Evolutionary conservation across 345 rosid species (phyloP).

Genomic region (Luvunga scandens): DNA sequence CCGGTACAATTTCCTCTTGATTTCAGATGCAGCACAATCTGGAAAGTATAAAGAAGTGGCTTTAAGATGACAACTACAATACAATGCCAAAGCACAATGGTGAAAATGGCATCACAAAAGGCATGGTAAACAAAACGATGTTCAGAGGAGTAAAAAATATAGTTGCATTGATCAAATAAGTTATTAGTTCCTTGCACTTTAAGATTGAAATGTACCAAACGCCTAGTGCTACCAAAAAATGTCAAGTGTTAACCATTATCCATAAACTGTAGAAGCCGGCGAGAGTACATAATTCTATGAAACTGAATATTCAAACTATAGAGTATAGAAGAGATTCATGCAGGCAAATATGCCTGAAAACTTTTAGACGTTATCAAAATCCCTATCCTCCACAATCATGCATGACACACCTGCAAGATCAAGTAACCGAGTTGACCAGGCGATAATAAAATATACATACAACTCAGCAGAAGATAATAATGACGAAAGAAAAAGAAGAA

Average conservation of each 20-base stretch:
- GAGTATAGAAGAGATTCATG: neutral
- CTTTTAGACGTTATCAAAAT: constrained; percentile 6
- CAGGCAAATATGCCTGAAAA: constrained; percentile 10
- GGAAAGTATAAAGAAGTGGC: constrained; percentile 18
- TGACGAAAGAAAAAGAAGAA: neutral
- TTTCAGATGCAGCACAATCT: constrained; percentile 30
- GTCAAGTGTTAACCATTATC: constrained; percentile 29
- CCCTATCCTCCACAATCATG: constrained; percentile 6
- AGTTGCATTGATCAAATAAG: neutral
- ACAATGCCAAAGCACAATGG: neutral
- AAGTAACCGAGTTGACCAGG: neutral
- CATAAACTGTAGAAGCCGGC: constrained; percentile 18
- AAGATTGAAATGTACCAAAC: constrained; percentile 7
- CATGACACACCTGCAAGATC: constrained; percentile 8
- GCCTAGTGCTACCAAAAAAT: neutral
- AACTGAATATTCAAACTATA: neutral
- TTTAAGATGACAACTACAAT: constrained; percentile 7
- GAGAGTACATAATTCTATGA: constrained; percentile 12
- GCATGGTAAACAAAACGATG: neutral
- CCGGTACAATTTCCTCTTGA: constrained; percentile 21
- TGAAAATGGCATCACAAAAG: neutral
- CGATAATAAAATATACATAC: neutral
- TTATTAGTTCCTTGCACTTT: neutral
- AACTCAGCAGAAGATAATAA: neutral
- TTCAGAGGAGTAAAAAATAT: neutral